Evolutionary conservation across 2,329 filamentous ascomycete species (phyloP).

Genomic region (Apiospora aurea): DNA sequence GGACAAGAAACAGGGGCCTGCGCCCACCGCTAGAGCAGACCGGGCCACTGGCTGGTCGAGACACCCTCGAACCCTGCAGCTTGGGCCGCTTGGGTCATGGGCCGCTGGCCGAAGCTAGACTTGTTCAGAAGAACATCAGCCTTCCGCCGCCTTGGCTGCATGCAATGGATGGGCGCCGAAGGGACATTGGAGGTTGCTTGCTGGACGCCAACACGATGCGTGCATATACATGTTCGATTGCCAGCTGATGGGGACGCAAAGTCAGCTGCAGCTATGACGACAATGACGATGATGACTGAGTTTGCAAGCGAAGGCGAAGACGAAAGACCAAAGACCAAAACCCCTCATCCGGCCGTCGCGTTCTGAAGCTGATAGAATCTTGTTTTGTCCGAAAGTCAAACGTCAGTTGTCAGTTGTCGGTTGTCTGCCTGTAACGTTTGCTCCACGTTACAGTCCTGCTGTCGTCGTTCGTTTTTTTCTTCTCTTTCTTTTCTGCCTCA

Average conservation of each 20-base stretch:
- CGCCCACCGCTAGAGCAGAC: background rate
- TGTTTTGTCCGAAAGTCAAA: background rate
- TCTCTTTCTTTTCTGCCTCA: no score
- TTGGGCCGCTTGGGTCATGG: background rate
- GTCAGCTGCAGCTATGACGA: background rate
- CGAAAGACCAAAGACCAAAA: background rate
- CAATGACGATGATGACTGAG: background rate
- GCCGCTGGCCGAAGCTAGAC: background rate
- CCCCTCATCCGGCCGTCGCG: background rate
- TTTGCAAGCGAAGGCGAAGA: background rate
- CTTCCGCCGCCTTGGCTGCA: slow-evolving; percentile 1
- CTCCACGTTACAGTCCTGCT: slow-evolving; percentile 3
- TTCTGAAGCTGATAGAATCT: background rate
- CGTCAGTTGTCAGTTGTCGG: slow-evolving; percentile 10
- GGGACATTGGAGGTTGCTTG: background rate
- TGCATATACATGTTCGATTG: background rate
- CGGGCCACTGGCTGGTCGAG: background rate
- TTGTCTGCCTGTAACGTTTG: background rate
- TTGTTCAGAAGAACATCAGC: background rate
- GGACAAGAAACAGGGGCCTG: slow-evolving; percentile 2
- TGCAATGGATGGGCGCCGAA: background rate
- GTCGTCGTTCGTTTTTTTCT: slow-evolving; percentile 6
- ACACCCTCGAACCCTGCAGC: background rate
- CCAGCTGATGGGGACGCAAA: slow-evolving; percentile 1
- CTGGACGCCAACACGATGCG: background rate